Evolutionary conservation across 2,329 filamentous ascomycete genomes (phyloP).

Genomic region (Neofusicoccum kwambonambiense): DNA sequence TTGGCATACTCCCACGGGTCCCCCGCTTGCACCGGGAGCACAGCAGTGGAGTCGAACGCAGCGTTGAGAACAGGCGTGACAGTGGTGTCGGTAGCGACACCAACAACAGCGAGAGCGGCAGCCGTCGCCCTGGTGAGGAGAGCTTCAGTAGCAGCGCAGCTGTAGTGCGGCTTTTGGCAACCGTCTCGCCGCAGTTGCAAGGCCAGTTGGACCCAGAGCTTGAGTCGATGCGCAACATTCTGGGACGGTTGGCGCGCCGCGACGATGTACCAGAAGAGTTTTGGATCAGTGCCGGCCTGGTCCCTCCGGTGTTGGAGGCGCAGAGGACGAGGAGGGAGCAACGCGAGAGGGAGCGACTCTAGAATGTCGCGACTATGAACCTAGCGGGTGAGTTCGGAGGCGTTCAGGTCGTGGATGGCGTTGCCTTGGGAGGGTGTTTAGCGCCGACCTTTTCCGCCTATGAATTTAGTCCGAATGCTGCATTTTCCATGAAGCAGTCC

Average conservation of each 20-base stretch:
- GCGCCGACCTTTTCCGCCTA: too few species aligned
- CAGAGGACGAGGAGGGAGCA: neutral
- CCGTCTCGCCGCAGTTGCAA: neutral
- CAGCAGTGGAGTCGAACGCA: constrained; percentile 1
- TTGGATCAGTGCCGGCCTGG: constrained; percentile 58
- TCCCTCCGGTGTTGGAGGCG: neutral
- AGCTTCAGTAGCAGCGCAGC: neutral
- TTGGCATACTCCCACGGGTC: neutral
- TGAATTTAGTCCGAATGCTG: too few species aligned
- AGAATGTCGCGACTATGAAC: too few species aligned
- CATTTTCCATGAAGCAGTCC: too few species aligned
- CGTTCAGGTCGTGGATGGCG: neutral
- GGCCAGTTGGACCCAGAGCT: constrained; percentile 42
- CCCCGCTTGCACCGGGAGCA: neutral
- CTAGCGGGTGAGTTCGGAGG: neutral
- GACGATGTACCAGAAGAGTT: constrained; percentile 80
- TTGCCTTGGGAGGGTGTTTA: neutral
- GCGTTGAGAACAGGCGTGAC: constrained; percentile 2
- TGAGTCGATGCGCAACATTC: constrained; percentile 68
- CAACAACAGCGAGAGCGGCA: neutral
- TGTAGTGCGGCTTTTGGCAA: neutral
- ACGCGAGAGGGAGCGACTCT: neutral
- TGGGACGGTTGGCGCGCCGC: constrained; percentile 66
- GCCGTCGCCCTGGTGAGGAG: neutral
- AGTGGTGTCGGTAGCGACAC: neutral